phyloP scores from a whole-genome alignment of 2,329 filamentous ascomycete genomes.

The Rhynchosporium graminicola region DNA sequence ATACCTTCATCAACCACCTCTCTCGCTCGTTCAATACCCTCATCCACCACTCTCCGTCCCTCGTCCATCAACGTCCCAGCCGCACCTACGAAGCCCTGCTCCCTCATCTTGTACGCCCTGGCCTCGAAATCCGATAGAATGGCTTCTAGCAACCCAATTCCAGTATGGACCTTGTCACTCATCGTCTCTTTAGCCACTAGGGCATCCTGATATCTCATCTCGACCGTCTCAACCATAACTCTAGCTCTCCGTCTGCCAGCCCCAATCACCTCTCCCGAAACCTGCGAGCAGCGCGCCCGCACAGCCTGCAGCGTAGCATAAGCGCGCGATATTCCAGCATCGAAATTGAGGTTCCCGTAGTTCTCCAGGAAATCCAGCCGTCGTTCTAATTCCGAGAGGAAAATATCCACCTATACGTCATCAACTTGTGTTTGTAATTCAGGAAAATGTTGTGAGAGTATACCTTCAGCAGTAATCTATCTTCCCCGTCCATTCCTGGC shows the following conservation, averaged over 20 bases:
- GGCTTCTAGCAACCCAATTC: conserved; percentile 80
- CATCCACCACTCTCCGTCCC: conserved; percentile 77
- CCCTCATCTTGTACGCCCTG: conserved; percentile 75
- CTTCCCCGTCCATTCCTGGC: conserved; percentile 62
- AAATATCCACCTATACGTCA: conserved; percentile 65
- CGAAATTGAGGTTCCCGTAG: conserved; percentile 81
- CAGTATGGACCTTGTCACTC: conserved; percentile 87
- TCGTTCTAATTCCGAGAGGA: conserved; percentile 82
- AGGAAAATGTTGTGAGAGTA: conserved; percentile 16
- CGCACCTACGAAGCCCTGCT: conserved; percentile 73
- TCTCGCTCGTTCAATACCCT: conserved; percentile 71
- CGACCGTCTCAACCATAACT: conserved; percentile 89
- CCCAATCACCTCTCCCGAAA: conserved; percentile 87
- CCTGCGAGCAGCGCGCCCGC: conserved; percentile 82
- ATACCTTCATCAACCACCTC: conserved; percentile 80
- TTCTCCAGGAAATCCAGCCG: conserved; percentile 86
- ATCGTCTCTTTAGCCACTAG: conserved; percentile 81
- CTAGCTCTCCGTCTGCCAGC: conserved; percentile 81
- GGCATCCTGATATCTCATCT: conserved; percentile 83
- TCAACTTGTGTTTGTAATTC: conserved; percentile 10
- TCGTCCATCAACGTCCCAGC: conserved; percentile 74
- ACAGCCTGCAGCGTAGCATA: conserved; percentile 86
- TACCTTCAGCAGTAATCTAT: conserved; percentile 60
- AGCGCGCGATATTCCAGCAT: conserved; percentile 80
- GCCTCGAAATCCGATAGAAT: conserved; percentile 85